A percentile compares a stretch with the other conserved stretches of the same genome.
phyloP scores from a whole-genome alignment of 108 stramenopile species.

The Nitzschia sp. region DNA sequence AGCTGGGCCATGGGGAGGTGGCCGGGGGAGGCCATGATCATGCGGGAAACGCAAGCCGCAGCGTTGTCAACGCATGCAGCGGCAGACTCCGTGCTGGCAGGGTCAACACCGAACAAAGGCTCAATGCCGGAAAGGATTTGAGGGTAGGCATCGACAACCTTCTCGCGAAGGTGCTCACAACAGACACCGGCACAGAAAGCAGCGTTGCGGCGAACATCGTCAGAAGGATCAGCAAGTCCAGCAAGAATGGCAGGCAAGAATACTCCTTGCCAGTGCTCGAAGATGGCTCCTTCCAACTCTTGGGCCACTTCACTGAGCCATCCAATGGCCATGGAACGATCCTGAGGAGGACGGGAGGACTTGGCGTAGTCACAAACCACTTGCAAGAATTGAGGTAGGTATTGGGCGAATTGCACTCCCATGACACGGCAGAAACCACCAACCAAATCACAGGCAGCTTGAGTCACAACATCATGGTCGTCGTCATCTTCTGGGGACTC shows the following conservation, averaged over 20 bases:
- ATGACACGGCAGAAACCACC: constrained; percentile 83
- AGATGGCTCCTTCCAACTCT: constrained; percentile 69
- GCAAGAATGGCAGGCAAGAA: constrained; percentile 80
- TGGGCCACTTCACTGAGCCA: constrained; percentile 93
- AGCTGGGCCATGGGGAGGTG: constrained; percentile 86
- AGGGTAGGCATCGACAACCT: constrained; percentile 56
- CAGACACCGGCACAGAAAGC: constrained; percentile 91
- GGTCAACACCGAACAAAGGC: constrained; percentile 79
- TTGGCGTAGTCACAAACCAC: constrained; percentile 87
- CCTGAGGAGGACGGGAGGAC: constrained; percentile 83
- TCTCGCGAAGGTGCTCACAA: constrained; percentile 79
- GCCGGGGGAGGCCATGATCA: constrained; percentile 87
- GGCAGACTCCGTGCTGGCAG: constrained; percentile 59
- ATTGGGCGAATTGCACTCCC: constrained; percentile 80
- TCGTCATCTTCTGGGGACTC: constrained; percentile 89
- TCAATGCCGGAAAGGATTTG: constrained; percentile 75
- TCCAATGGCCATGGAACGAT: constrained; percentile 94
- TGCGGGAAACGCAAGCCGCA: constrained; percentile 84
- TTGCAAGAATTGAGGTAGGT: constrained; percentile 81
- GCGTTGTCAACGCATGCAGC: constrained; percentile 91
- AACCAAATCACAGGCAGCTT: constrained; percentile 85
- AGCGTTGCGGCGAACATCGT: constrained; percentile 89
- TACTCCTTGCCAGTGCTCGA: constrained; percentile 77
- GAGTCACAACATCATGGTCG: constrained; percentile 91
- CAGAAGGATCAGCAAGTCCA: constrained; percentile 80